These are phyloP conservation scores for Malus sieversii DNA, from an alignment of 306 rosid genomes.

Conservation along the genomic window DNA sequence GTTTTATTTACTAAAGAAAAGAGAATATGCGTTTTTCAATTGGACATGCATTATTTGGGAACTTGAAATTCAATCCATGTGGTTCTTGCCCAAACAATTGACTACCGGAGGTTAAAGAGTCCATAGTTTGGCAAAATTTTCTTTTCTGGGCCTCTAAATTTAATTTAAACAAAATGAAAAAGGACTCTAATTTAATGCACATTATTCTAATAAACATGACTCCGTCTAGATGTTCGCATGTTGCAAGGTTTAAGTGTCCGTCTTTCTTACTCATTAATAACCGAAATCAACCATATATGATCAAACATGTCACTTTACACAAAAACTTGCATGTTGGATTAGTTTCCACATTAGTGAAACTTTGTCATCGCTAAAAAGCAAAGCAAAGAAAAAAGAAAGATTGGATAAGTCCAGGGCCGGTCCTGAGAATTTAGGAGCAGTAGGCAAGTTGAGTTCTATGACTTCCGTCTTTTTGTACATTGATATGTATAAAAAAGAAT, in stretches of 20 bases:
- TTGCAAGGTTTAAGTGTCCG: neutral
- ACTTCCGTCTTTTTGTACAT: no score
- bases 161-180: no score
- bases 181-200: no score
- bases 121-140: neutral
- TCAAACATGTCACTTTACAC: neutral
- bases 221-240: no score
- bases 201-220: no score
- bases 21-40: neutral
- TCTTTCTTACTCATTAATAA: neutral
- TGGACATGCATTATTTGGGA: neutral
- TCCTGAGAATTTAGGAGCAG: no score
- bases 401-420: neutral
- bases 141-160: neutral
- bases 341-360: neutral
- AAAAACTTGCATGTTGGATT: neutral
- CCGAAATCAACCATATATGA: neutral
- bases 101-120: neutral
- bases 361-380: neutral
- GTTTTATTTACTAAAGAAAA: neutral
- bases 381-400: neutral
- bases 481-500: no score
- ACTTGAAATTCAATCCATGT: neutral
- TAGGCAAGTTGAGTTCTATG: no score
- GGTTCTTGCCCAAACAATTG: neutral